Base-by-base conservation (phyloP, 2,329 filamentous ascomycete genomes). In the Fusarium multiceps region DNA sequence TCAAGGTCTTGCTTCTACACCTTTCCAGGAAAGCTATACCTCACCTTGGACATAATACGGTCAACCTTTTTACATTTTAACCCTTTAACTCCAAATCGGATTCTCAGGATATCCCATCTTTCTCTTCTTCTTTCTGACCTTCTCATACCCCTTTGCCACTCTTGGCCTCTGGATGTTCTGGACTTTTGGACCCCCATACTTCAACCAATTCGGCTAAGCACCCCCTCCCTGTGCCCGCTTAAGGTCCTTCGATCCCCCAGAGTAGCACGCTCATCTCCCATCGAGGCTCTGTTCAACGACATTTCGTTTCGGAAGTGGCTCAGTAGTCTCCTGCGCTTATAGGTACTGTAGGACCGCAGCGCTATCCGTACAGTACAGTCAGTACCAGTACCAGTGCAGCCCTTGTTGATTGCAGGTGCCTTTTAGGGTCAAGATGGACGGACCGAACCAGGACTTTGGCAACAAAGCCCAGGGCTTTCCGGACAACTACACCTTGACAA, bases 341-440 rank as follows among this genome's bases (percentile, higher is more conserved):
- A n/a, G n/a, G n/a, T n/a, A 9, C 21, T 34, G 34, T 51, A 18
- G 13, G 9, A 21, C 20, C 42, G 8, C 18, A 51, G 13, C 48
- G 23, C 32, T 20, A 51, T 16, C 20, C 21, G 21, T n/a, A 18
- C 23, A 41, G 32, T 16, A 14, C 28, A 8, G 27, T 1, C 28
- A 49, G 20, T 16, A 8, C 10, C 10, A 23, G 28, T 11, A 18
- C 9, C 9, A 37, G 18, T 10, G 7, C 23, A 37, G 10, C 34
- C 18, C 34, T 37, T 46, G 42, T 25, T 1, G 34, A 37, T 18
- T 42, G 13, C 25, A 34, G 16, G n/a, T 40, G 16, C 12, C 32
- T 27, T 32, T 7, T 14, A 27, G 41, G 6, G 18, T 45, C 51
- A 61, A 49, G 34, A 74, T 74, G 72, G 49, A 68, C 30, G 34